Evolutionary conservation across 2,329 filamentous ascomycete genomes (phyloP), one percentile per base, ranked within the genome.

Genomic region (Aspergillus jensenii): DNA sequence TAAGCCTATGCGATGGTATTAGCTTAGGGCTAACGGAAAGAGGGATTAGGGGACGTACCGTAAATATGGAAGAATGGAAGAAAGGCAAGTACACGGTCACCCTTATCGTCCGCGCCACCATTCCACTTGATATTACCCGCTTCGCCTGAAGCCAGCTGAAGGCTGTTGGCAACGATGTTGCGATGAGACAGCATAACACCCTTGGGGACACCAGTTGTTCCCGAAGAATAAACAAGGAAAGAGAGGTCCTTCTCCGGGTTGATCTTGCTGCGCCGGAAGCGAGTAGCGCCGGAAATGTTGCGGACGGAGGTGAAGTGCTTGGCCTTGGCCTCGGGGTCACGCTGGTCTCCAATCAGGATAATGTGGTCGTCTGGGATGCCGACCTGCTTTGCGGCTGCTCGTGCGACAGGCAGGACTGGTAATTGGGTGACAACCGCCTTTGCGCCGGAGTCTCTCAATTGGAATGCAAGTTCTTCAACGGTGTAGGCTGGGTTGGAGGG

Each of bases 61-160:
- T 96, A 96, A 62, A 96, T 93, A 71, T 96, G 92, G 76, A 92
- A 96, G 73, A 96, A 95, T 0, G 93, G 93, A 11, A 96, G 75
- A 58, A 96, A 88, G 2, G 90, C 90, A 6, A 97, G 74, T 31
- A 95, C 79, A 59, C 83, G 86, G 70, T 96, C 93, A 0, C 86
- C 83, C 56, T 85, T 80, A 8, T 85, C 86, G 67, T 84, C 83
- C 2, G 78, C 70, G 1, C 84, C 82, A 4, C 87, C 86, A 40
- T 83, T 78, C 71, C 84, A 84, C 19, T 76, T 78, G 55, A 90
- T 72, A 44, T 85, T 80, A 0, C 76, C 78, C 1, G 76, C 78
- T 57, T 91, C 88, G 4, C 81, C 76, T 25, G 75, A 68, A 1
- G 73, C 71, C 27, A 81, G 69, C 74, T 90, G 87, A 31, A 84